phyloP scores from a whole-genome alignment of 805 yeast genomes.

The Metschnikowia chrysomelidarum region DNA sequence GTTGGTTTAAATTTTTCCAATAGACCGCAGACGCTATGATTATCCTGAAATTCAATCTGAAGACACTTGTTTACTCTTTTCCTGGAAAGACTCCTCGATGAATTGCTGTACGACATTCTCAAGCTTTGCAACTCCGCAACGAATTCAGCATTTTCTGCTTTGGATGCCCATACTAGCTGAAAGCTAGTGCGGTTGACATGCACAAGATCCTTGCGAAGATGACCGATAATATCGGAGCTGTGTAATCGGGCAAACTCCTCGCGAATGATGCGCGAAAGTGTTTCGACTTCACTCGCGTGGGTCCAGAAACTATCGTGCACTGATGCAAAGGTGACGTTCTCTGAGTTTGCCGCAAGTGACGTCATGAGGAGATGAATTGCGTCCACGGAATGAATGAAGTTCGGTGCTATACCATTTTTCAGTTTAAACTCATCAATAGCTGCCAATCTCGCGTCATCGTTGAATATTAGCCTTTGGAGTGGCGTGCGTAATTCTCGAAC shows the following conservation, averaged over 20 bases:
- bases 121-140: conserved; percentile 6
- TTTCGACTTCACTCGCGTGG: conserved; percentile 29
- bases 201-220: conserved; percentile 27
- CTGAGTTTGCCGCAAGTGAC: conserved; percentile 22
- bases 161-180: conserved; percentile 35
- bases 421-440: conserved; percentile 31
- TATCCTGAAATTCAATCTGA: conserved; percentile 10
- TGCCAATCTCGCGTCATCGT: conserved; percentile 20
- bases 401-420: conserved; percentile 40
- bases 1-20: conserved; percentile 24
- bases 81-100: conserved; percentile 7
- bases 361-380: conserved; percentile 41
- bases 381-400: conserved; percentile 43
- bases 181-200: conserved; percentile 22
- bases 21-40: conserved; percentile 11
- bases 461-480: conserved; percentile 24
- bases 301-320: conserved; percentile 49
- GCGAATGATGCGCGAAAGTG: conserved; percentile 27
- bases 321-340: conserved; percentile 30
- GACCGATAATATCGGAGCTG: conserved; percentile 24
- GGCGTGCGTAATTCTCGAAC: conserved; percentile 19
- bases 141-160: conserved; percentile 10
- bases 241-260: conserved; percentile 37
- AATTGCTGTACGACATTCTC: conserved; percentile 12
- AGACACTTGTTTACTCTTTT: conserved; percentile 10